Conservation (phyloP, 1,284 basidiomycete species). For the Cystobasidium sp. region DNA sequence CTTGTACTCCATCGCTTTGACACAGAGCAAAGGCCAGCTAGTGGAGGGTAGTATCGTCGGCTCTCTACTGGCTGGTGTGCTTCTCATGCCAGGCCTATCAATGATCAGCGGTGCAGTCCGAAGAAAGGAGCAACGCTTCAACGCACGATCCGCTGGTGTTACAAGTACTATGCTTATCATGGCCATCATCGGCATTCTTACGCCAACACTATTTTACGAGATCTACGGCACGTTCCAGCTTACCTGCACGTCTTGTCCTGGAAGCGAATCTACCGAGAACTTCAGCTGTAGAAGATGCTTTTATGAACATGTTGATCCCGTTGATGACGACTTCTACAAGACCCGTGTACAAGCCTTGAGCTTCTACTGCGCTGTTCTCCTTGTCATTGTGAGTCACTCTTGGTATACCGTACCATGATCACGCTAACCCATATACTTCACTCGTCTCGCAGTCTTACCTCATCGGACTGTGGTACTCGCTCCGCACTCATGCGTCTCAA, state of each 20-base stretch:
- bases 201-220: constrained; percentile 97
- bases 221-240: constrained; percentile 97
- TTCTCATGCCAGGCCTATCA: constrained; percentile 94
- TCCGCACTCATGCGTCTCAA: constrained; percentile 95
- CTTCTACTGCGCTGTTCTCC: constrained; percentile 88
- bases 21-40: constrained; percentile 84
- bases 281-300: constrained; percentile 82
- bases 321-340: constrained; percentile 94
- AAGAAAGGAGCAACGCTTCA: constrained; percentile 96
- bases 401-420: not conserved
- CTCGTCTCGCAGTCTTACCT: constrained; percentile 78
- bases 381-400: constrained; percentile 75
- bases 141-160: constrained; percentile 96
- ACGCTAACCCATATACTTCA: not conserved
- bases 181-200: constrained; percentile 96
- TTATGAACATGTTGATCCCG: constrained; percentile 92
- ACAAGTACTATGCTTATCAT: constrained; percentile 99
- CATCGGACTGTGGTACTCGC: constrained; percentile 97
- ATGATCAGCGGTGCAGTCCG: constrained; percentile 94
- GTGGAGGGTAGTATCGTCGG: constrained; percentile 98
- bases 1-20: constrained; percentile 86
- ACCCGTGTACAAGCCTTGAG: constrained; percentile 89
- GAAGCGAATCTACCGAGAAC: constrained; percentile 53
- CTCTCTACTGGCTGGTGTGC: constrained; percentile 87
- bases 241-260: constrained; percentile 86